Evolutionary conservation across 2,329 filamentous ascomycete genomes (phyloP), one percentile per base, ranked within the genome.

Genomic region (Verticillium nonalfalfae): DNA sequence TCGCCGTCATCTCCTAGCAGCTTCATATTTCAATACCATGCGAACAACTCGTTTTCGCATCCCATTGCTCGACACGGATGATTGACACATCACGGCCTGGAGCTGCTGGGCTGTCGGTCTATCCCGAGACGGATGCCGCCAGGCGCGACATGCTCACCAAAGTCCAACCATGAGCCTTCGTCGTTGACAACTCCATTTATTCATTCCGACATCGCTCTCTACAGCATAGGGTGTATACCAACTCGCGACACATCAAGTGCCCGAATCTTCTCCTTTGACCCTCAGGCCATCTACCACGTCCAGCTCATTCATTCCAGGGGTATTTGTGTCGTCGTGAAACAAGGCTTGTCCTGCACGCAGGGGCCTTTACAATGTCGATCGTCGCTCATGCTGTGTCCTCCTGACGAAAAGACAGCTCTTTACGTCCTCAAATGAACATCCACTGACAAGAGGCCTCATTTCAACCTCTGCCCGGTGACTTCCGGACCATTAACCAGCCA

Each of bases 401-500:
- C 55, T 56, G 55, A 56, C 45, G n/a, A n/a, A 50, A 4, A 10
- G 45, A n/a, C 45, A 13, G n/a, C 14, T 50, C 45, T 13, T 4
- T 50, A n/a, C 45, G 18, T 18, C n/a, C 14, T 18, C n/a, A n/a
- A 50, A 50, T 50, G 45, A 50, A 50, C n/a, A 50, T 21, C 45
- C 18, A 10, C n/a, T 3, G 2, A 7, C 4, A 50, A 15, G 11
- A 40, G 39, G 6, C 2, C 10, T 7, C 39, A n/a, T n/a, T 33
- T 55, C 45, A 38, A n/a, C 14, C 58, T 55, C 45, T 45, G 50
- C 35, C 38, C 59, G 26, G 18, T 60, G 55, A 39, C 54, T 50
- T 50, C 50, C 55, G 57, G 26, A 31, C 35, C 56, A 18, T 64
- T 50, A 62, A 57, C 69, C 69, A 55, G 65, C 67, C 67, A 70